phyloP scores from a whole-genome alignment of 2,329 filamentous ascomycete genomes.

The Ceratocystis huliohia region DNA sequence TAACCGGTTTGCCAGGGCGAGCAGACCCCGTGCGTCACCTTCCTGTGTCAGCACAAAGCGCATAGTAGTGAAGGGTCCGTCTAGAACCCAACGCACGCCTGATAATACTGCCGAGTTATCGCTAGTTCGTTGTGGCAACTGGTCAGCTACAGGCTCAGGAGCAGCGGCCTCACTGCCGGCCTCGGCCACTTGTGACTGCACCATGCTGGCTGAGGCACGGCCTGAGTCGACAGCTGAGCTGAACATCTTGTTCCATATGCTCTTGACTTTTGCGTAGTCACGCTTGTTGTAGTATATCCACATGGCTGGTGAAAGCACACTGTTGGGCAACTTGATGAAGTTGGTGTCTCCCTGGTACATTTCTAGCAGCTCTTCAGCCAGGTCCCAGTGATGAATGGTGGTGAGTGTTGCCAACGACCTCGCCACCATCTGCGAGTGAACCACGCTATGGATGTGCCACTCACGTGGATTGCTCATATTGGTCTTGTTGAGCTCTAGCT shows the following conservation, averaged over 20 bases:
- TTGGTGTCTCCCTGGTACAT: conserved; percentile 33
- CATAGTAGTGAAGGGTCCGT: conserved; percentile 36
- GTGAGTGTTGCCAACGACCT: conserved; percentile 28
- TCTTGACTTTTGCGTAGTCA: conserved; percentile 47
- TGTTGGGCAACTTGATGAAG: conserved; percentile 34
- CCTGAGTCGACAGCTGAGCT: conserved; percentile 21
- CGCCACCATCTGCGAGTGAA: conserved; percentile 26
- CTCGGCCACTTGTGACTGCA: conserved; percentile 30
- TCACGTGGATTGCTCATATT: conserved; percentile 24
- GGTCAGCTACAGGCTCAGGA: conserved; percentile 20
- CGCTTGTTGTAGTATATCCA: conserved; percentile 45
- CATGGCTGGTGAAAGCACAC: conserved; percentile 56
- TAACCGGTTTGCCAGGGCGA: conserved; percentile 42
- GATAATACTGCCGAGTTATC: conserved; percentile 23
- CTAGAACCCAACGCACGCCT: conserved; percentile 41
- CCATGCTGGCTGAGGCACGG: conserved; percentile 19
- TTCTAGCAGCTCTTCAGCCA: conserved; percentile 44
- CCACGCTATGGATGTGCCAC: conserved; percentile 21
- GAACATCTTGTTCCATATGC: conserved; percentile 50
- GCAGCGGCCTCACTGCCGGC: conserved; percentile 24
- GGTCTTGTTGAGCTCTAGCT: conserved; percentile 20
- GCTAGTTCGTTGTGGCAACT: not conserved
- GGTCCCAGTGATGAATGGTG: conserved; percentile 35
- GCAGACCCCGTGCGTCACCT: conserved; percentile 36
- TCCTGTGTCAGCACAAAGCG: conserved; percentile 33